Base-by-base conservation (phyloP, 768 basidiomycete species). In the Tylopilus plumbeoviolaceoides region DNA sequence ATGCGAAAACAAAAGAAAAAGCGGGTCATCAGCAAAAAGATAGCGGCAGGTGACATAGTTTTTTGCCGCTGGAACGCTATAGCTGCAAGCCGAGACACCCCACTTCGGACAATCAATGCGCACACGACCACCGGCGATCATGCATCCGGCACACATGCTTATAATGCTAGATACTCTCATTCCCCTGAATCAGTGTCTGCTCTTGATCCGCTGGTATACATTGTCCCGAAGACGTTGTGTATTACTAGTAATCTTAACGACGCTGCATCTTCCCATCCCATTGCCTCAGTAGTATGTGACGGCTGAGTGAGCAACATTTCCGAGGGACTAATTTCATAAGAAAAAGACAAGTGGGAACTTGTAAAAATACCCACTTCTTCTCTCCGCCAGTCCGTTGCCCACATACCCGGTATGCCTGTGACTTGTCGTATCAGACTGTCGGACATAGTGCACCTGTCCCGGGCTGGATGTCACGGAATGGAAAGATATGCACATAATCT, bases 1-100 rank as follows among this genome's bases (percentile, higher is more conserved):
- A 42, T 21, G 7, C 10, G 12, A 50, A 44, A 25, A 62, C 53
- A 62, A 57, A 57, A 59, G 27, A 27, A 46, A 51, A 1, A 9
- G 30, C 5, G 23, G n/a, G 31, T 4, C 10, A 10, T 36, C 21
- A 3, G n/a, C 33, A 33, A 33, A 36, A 40, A 36, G 35, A 47
- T 28, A 28, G 15, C 7, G 18, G 14, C 18, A 14, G 38, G 25
- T 14, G 21, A 18, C 14, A 21, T 18, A 23, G 5, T 30, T 33
- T 7, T 44, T 18, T 38, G 9, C 38, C n/a, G 12, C n/a, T 18
- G n/a, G n/a, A 2, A 38, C n/a, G 38, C n/a, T 12, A 40, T 20
- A 5, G 7, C 15, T 14, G 12, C 35, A 36, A 36, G 35, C 15
- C 35, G 17, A 17, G 35, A 17, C 17, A 17, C 17, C 7, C 35